Base-by-base conservation (phyloP, 768 basidiomycete species). In the Guyanaporus albipodus region DNA sequence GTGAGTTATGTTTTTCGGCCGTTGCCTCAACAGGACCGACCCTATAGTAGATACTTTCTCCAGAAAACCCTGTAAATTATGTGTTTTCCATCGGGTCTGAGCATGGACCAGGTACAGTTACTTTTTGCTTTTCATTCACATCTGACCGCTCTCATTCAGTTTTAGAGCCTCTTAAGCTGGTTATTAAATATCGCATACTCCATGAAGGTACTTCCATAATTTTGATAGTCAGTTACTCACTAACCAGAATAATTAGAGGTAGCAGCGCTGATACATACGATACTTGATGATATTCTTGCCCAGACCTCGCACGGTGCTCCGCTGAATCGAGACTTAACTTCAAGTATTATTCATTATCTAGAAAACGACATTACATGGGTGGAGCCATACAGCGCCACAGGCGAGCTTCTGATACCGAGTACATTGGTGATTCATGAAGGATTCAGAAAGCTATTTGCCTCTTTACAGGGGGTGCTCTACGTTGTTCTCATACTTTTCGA, bases 121-220 rank as follows among this genome's bases (percentile, higher is more conserved):
- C 28, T 42, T 34, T 49, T 31, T 17, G 28, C 9, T 28, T 59
- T 48, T 42, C n/a, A 4, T 40, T 26, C 44, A 24, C n/a, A 29
- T 15, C 49, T 49, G 49, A 49, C n/a, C 26, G 19, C 5, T n/a
- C n/a, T n/a, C 14, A 15, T 42, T 19, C 57, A 88, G 88, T 82
- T 17, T 70, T 75, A 38, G 84, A 87, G 46, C 70, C 82, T 1
- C 67, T 89, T 33, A 71, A 65, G 21, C 69, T 95, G 26, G 67
- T 74, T 19, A 83, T 96, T 48, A 75, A 70, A 40, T 96, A 92
- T 66, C 80, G 88, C 29, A 82, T 83, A 70, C 67, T 95, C 21
- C 82, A 83, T 17, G 90, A 94, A 74, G 92, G 92, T 91, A 49
- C 36, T 62, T 29, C 10, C 44, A 35, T 40, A 19, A 21, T 24